Percentiles rank a stretch among this genome's conserved stretches.
Conservation (phyloP, 176 grass and related monocot species). For the Hordeum vulgare region MorexV3_pseudomolecules_assembly NC_058519.1:361981605-361982104, state of each 20-base stretch:
- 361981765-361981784: neutral
- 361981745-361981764: neutral
- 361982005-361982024: too few species aligned
- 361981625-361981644: neutral
- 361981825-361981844: neutral
- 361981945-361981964: too few species aligned
- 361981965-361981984: too few species aligned
- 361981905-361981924: too few species aligned
- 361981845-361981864: neutral
- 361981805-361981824: neutral
- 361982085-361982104: too few species aligned
- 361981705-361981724: neutral
- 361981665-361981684: neutral
- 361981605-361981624: too few species aligned
- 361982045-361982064: too few species aligned
- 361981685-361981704: neutral
- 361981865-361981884: neutral
- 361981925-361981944: too few species aligned
- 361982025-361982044: too few species aligned
- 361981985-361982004: too few species aligned
- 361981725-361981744: neutral
- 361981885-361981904: neutral
- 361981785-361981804: neutral
- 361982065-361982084: too few species aligned
- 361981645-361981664: neutral